Evolutionary conservation across 2,329 filamentous ascomycete species (phyloP).

Genomic region (Karstenula rhodostoma): DNA sequence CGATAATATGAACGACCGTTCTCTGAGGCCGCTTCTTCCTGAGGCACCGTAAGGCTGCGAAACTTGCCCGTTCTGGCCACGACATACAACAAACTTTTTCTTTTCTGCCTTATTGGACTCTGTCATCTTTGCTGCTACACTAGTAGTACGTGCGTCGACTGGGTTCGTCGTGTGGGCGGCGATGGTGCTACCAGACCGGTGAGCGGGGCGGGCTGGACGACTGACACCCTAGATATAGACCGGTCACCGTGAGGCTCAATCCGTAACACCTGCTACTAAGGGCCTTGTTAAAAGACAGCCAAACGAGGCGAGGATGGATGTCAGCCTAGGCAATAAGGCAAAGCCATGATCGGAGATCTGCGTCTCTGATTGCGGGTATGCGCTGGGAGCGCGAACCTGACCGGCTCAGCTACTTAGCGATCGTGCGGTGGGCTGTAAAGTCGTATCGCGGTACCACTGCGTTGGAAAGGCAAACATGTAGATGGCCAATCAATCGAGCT

Average conservation of each 20-base stretch:
- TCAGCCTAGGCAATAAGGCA: constrained; percentile 3
- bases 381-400: background rate
- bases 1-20: background rate
- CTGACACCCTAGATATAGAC: background rate
- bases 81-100: background rate
- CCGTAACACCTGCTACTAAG: no score
- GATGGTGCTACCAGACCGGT: background rate
- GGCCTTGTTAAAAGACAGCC: background rate
- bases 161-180: background rate
- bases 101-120: background rate
- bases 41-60: background rate
- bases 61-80: background rate
- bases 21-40: constrained; percentile 9
- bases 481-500: no score
- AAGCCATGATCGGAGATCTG: background rate
- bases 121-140: background rate
- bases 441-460: no score
- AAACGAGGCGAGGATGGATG: background rate
- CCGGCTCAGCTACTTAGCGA: no score
- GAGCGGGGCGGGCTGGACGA: background rate
- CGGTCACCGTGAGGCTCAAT: background rate
- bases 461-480: no score
- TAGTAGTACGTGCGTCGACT: background rate
- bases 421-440: no score
- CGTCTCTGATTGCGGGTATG: background rate